phyloP scores from a whole-genome alignment of 2,329 filamentous ascomycete species.

The Paramyrothecium sp. region DNA sequence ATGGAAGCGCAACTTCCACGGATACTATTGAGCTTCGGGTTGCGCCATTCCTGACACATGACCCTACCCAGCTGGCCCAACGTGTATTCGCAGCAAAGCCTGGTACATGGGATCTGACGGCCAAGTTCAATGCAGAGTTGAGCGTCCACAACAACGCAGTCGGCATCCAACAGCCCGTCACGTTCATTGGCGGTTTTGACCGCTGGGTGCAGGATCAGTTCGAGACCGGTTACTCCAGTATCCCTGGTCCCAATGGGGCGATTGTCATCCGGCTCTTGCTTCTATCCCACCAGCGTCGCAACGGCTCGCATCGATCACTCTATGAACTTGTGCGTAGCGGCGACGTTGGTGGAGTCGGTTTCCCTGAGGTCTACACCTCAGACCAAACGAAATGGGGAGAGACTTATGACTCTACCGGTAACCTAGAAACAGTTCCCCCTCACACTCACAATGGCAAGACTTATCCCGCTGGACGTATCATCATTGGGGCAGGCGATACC shows the following conservation, averaged over 20 bases:
- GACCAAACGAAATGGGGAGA: not conserved
- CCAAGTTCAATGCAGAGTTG: conserved; percentile 5
- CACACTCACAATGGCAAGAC: conserved; percentile 14
- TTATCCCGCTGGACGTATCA: conserved; percentile 17
- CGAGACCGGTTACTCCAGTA: conserved; percentile 35
- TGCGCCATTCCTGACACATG: conserved; percentile 33
- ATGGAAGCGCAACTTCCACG: conserved; percentile 11
- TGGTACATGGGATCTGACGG: not conserved
- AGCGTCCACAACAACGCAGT: not conserved
- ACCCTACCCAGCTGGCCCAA: conserved; percentile 28
- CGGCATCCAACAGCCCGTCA: conserved; percentile 2
- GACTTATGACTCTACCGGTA: conserved; percentile 22
- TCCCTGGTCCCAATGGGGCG: conserved; percentile 32
- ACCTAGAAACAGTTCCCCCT: conserved; percentile 36
- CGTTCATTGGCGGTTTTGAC: conserved; percentile 16
- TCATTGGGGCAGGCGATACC: conserved; percentile 14
- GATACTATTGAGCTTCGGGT: conserved; percentile 29
- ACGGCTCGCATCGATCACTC: not conserved
- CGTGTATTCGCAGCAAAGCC: conserved; percentile 12
- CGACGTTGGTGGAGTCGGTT: not conserved
- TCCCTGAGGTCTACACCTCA: not conserved
- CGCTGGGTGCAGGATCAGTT: conserved; percentile 38
- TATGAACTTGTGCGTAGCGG: not conserved
- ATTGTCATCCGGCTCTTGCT: conserved; percentile 29
- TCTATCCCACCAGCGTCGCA: not conserved